Percentiles rank a stretch among this genome's conserved stretches.
Conservation (phyloP, 495 filamentous ascomycete genomes). For the Immersiella caudata region DNA sequence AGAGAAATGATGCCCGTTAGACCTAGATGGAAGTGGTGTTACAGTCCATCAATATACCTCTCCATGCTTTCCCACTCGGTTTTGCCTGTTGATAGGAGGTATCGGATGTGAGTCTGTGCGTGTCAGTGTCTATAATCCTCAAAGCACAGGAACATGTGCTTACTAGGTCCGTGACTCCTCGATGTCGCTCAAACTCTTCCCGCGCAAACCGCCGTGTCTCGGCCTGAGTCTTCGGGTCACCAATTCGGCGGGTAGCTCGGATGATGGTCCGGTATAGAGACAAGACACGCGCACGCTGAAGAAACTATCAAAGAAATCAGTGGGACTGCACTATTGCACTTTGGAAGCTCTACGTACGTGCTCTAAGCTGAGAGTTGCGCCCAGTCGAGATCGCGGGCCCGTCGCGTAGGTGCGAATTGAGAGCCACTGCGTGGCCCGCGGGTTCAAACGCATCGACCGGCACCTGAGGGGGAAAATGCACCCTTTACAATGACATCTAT, state of each 20-base stretch:
- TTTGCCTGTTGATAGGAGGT: slow-evolving; percentile 59
- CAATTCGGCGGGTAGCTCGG: slow-evolving; percentile 52
- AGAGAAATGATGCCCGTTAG: not conserved
- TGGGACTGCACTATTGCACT: not conserved
- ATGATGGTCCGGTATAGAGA: slow-evolving; percentile 62
- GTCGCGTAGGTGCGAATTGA: slow-evolving; percentile 48
- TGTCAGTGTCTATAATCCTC: slow-evolving; percentile 16
- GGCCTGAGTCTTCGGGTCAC: slow-evolving; percentile 54
- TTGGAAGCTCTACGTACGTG: slow-evolving; percentile 44
- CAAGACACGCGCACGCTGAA: slow-evolving; percentile 58
- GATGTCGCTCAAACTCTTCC: slow-evolving; percentile 74
- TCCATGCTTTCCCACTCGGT: slow-evolving; percentile 64
- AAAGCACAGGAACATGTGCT: slow-evolving; percentile 23
- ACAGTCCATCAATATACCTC: slow-evolving; percentile 60
- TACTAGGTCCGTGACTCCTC: slow-evolving; percentile 70
- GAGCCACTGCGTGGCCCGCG: slow-evolving; percentile 28
- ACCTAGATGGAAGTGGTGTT: slow-evolving; percentile 23
- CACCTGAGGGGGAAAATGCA: not conserved
- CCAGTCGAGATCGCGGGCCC: slow-evolving; percentile 38
- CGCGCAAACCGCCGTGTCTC: slow-evolving; percentile 75
- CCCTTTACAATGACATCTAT: not conserved
- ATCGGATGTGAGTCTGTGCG: slow-evolving; percentile 53
- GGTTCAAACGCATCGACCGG: slow-evolving; percentile 33
- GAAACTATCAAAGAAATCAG: slow-evolving; percentile 50
- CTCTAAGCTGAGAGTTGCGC: slow-evolving; percentile 49